phyloP scores from a whole-genome alignment of 164 flowering plant species.

The Vitis rupestris region DNA sequence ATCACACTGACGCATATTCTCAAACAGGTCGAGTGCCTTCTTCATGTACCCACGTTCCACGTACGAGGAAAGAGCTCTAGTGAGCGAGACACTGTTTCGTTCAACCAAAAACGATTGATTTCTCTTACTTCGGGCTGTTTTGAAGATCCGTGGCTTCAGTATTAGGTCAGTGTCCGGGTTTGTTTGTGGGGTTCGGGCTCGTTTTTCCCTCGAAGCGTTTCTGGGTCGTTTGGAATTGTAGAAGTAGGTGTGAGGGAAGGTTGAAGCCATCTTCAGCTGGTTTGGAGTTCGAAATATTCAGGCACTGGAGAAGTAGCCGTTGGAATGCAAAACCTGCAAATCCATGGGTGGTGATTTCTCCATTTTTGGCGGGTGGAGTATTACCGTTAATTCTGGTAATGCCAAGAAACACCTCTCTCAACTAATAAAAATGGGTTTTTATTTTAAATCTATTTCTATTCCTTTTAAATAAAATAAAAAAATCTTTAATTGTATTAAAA shows the following conservation, averaged over 20 bases:
- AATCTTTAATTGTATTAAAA: too few species aligned
- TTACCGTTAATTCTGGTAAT: background rate
- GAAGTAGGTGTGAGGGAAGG: constrained; percentile 8
- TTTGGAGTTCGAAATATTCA: constrained; percentile 28
- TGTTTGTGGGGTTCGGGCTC: background rate
- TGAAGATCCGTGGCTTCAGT: constrained; percentile 5
- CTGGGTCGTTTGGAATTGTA: constrained; percentile 13
- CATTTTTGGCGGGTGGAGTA: background rate
- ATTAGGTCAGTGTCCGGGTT: background rate
- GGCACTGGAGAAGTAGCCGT: background rate
- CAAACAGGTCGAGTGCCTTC: constrained; percentile 53
- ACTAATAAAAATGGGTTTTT: too few species aligned
- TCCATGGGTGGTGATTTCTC: background rate
- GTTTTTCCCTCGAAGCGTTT: constrained; percentile 4
- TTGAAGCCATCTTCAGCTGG: constrained; percentile 29
- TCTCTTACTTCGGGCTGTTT: background rate
- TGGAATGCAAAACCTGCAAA: too few species aligned
- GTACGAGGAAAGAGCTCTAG: constrained; percentile 19
- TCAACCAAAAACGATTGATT: background rate
- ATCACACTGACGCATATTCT: constrained; percentile 29
- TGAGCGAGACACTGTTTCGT: constrained; percentile 7
- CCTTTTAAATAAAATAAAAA: too few species aligned
- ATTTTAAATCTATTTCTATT: too few species aligned
- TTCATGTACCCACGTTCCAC: constrained; percentile 41
- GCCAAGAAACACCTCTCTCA: too few species aligned